Evolutionary conservation across 768 basidiomycete genomes (phyloP).

Genomic region (Lactarius deliciosus): DNA sequence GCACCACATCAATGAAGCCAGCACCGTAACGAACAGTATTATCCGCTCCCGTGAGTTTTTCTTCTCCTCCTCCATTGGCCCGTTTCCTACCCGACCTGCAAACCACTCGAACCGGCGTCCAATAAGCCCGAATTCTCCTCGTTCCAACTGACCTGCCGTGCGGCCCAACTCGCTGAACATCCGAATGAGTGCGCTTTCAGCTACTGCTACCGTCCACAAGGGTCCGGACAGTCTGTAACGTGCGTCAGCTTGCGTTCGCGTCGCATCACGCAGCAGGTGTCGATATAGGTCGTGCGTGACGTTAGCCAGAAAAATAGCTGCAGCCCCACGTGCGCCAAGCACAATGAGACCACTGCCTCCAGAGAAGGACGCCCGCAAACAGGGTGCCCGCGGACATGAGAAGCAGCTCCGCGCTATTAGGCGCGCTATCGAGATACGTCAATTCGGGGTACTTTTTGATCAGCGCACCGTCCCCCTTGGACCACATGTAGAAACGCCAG

Average conservation of each 20-base stretch:
- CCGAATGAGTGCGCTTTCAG: constrained; percentile 52
- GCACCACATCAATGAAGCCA: not conserved
- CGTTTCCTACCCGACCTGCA: constrained; percentile 40
- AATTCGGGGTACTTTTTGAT: constrained; percentile 48
- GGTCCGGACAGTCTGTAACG: constrained; percentile 39
- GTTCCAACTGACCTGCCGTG: constrained; percentile 43
- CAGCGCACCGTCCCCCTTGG: constrained; percentile 54
- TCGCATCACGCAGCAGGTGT: constrained; percentile 44
- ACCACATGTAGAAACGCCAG: constrained; percentile 58
- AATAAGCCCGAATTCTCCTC: constrained; percentile 42
- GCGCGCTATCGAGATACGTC: constrained; percentile 46
- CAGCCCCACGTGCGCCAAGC: constrained; percentile 31
- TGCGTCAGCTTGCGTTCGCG: constrained; percentile 36
- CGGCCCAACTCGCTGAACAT: constrained; percentile 53
- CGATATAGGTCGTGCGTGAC: constrained; percentile 50
- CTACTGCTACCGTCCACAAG: constrained; percentile 44
- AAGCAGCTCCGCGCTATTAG: constrained; percentile 51
- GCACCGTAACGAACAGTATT: constrained; percentile 21
- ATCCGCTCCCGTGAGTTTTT: constrained; percentile 42
- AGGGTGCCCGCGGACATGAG: constrained; percentile 33
- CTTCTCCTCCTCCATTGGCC: constrained; percentile 46
- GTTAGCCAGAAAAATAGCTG: constrained; percentile 41
- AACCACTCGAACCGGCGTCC: constrained; percentile 59
- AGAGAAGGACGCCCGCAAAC: constrained; percentile 28
- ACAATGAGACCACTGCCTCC: constrained; percentile 18